Evolutionary conservation across 345 rosid species (phyloP), one percentile per base, ranked within the genome.

Genomic region (Populus ilicifolia): DNA sequence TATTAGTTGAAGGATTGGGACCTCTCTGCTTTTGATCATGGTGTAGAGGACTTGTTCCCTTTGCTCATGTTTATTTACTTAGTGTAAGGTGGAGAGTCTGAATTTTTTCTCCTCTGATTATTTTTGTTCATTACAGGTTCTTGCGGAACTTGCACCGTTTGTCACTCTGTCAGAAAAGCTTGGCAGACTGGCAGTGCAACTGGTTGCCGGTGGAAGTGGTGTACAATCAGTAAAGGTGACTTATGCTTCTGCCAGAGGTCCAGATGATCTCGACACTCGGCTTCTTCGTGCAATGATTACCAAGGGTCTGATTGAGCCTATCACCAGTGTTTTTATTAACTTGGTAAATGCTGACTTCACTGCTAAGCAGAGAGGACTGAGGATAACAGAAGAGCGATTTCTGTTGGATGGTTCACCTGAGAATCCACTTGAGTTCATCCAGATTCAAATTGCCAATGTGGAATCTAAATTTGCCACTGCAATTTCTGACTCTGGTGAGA

Each of bases 321-420:
- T 76, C 76, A 76, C 83, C 43, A 54, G 72, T 43, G 80, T 76
- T 44, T 76, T 71, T 33, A 69, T 76, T 21, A 80, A 80, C 77
- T 18, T 80, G 46, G 83, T 80, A 25, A 80, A 80, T 46, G 79
- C 83, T 6, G 83, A 76, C 72, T 80, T 80, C 80, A 71, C 18
- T 30, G 83, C 83, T 4, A 75, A 80, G 72, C 80, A 80, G 72
- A 71, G 83, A 65, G 80, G 83, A 50, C 39, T 80, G 5, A 75
- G 68, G 63, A 76, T 80, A 54, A 35, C 72, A 33, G 83, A 80
- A 36, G 77, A 67, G 72, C 77, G 38, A n/a, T 14, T 80, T 9
- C 21, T 80, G 18, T 8, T 80, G 56, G 83, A 80, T 29, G 79
- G 80, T 63, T 71, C 83, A 30, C 83, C 73, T 0, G 83, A 65